These are phyloP conservation scores for Verticillium alfalfae DNA, from an alignment of 2,329 filamentous ascomycete genomes.

Conservation along the genomic window DNA sequence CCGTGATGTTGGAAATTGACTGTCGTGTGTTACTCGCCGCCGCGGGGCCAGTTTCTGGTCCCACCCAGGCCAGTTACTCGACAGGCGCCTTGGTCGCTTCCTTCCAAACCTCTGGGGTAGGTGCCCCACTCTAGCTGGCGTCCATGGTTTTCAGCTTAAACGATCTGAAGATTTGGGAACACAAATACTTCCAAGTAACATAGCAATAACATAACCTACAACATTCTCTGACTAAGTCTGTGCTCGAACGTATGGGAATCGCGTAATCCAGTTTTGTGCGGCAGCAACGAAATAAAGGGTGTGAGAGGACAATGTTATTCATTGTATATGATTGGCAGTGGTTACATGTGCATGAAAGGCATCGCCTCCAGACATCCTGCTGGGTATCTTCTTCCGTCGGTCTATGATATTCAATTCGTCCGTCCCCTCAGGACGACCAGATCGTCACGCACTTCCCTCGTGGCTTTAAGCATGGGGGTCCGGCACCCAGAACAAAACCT, in stretches of 20 bases:
- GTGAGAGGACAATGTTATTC: no score
- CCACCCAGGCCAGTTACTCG: not conserved
- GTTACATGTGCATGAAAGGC: not conserved
- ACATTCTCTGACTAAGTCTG: no score
- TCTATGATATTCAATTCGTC: not conserved
- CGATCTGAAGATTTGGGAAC: no score
- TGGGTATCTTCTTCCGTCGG: not conserved
- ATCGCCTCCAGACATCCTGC: not conserved
- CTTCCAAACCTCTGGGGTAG: not conserved
- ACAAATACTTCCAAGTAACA: no score
- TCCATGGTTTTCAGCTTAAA: no score
- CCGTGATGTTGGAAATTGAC: not conserved
- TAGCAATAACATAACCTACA: no score
- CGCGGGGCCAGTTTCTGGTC: not conserved
- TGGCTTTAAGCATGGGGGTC: constrained; percentile 49
- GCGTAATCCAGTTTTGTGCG: no score
- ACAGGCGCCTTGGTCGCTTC: not conserved
- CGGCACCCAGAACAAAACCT: constrained; percentile 73
- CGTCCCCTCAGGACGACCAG: not conserved
- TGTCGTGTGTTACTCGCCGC: not conserved
- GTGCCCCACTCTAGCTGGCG: not conserved
- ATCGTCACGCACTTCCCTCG: not conserved
- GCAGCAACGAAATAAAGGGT: no score
- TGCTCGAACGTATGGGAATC: no score
- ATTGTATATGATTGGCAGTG: not conserved